Conservation (phyloP, 2,329 filamentous ascomycete genomes). For the Phialocephala sp. region DNA sequence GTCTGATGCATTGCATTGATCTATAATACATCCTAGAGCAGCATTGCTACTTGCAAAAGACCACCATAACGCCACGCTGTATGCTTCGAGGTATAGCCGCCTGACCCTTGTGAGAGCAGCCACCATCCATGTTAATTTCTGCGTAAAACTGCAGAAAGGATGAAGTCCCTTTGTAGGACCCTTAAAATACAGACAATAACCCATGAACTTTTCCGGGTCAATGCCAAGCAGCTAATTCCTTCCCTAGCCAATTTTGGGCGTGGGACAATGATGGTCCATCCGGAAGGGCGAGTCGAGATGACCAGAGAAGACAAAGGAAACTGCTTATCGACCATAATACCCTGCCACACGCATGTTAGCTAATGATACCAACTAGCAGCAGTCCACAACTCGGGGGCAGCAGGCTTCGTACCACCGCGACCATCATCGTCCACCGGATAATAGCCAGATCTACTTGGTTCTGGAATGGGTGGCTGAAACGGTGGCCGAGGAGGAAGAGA, state of each 20-base stretch:
- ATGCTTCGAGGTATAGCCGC: neutral
- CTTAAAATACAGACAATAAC: slow-evolving; percentile 8
- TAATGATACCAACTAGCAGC: slow-evolving; percentile 24
- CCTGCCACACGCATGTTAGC: slow-evolving; percentile 28
- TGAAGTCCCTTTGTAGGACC: neutral
- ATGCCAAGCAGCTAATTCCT: neutral
- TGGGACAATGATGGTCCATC: neutral
- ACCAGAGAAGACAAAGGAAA: neutral
- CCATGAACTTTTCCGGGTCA: neutral
- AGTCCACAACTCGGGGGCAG: slow-evolving; percentile 23
- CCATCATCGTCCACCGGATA: slow-evolving; percentile 23
- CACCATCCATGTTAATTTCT: neutral
- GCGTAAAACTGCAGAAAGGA: neutral
- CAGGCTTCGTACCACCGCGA: slow-evolving; percentile 27
- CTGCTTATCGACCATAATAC: slow-evolving; percentile 26
- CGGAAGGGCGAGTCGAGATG: neutral
- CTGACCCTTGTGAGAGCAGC: neutral
- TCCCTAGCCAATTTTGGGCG: neutral
- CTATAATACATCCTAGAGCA: slow-evolving; percentile 3
- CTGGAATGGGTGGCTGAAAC: slow-evolving; percentile 24
- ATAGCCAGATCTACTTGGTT: slow-evolving; percentile 34
- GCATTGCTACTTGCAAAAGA: slow-evolving; percentile 5
- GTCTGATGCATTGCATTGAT: neutral
- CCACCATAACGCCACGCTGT: neutral
- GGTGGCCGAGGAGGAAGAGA: slow-evolving; percentile 24